Base-by-base conservation (phyloP, 2,329 filamentous ascomycete species). In the Epichloe gansuensis region DNA sequence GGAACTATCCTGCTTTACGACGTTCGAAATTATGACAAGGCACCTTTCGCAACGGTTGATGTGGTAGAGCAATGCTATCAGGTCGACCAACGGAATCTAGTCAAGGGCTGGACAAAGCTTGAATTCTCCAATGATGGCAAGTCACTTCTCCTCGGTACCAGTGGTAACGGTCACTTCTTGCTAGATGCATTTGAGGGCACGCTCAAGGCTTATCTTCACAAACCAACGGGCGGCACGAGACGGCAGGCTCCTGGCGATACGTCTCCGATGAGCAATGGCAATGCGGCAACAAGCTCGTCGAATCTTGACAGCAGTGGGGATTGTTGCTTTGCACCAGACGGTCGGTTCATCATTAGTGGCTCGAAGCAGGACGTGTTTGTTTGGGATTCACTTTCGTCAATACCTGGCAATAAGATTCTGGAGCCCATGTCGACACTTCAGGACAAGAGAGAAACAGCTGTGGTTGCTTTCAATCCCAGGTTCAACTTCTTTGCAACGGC, bases 91-190 rank as follows among this genome's bases (percentile, higher is more conserved):
- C 77, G 83, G 47, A 81, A 85, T 49, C 68, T 77, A 1, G 72
- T 79, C 55, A 77, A 76, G 50, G 84, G 84, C 11, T 98, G 93
- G 93, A 93, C 87, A 1, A 89, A 86, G 59, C 76, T 98, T 42
- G 89, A 95, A 61, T 97, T 98, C 65, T 93, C 88, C 53, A 98
- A 98, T 61, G 93, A 98, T 62, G 93, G 93, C 17, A 95, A 95
- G 63, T 81, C 81, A 54, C 70, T 98, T 47, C 76, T 98, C 5
- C 68, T 98, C 17, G 87, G 87, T 13, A 97, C 91, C 2, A 87
- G 84, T 47, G 88, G 87, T 6, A 77, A 77, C 49, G 89, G 89
- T 0, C 93, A 98, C 67, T 95, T 93, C 62, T 72, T 98, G 2
- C 74, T 98, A n/a, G 93, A 98, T 64, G 87, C 91, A 1, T 97